Conservation (phyloP, 768 basidiomycete genomes). For the Tricholoma sp. region DNA sequence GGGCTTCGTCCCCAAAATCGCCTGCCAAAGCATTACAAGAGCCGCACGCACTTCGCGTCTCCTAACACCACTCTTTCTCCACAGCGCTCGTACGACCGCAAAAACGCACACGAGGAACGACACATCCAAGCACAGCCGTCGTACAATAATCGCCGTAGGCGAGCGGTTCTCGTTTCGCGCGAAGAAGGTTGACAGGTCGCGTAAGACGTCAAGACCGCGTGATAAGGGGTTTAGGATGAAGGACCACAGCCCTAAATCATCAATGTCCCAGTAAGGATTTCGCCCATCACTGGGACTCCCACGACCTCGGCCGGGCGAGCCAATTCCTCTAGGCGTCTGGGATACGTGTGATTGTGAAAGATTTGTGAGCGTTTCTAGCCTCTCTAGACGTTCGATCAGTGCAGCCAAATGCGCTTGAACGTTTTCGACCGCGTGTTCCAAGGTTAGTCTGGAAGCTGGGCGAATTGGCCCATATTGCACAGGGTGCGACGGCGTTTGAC, state of each 20-base stretch:
- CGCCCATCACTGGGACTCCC: slow-evolving; percentile 35
- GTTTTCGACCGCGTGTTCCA: slow-evolving; percentile 76
- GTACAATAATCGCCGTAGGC: slow-evolving; percentile 61
- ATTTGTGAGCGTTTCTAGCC: slow-evolving; percentile 44
- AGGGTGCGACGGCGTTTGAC: slow-evolving; percentile 26
- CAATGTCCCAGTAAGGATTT: slow-evolving; percentile 57
- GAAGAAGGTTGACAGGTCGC: slow-evolving; percentile 53
- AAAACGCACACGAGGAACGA: slow-evolving; percentile 68
- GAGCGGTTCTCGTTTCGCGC: slow-evolving; percentile 54
- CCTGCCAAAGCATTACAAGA: slow-evolving; percentile 63
- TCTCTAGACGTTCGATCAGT: slow-evolving; percentile 77
- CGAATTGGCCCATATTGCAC: slow-evolving; percentile 32
- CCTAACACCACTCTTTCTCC: slow-evolving; percentile 67
- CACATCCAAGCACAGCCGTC: slow-evolving; percentile 73
- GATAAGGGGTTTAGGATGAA: slow-evolving; percentile 60
- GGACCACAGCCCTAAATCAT: slow-evolving; percentile 84
- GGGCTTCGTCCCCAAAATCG: slow-evolving; percentile 53
- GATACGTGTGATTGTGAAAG: slow-evolving; percentile 36
- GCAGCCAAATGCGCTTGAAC: slow-evolving; percentile 81
- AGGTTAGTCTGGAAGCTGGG: slow-evolving; percentile 43
- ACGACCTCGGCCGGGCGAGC: slow-evolving; percentile 39
- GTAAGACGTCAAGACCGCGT: slow-evolving; percentile 43
- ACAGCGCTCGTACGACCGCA: slow-evolving; percentile 49
- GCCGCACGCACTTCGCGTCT: slow-evolving; percentile 65
- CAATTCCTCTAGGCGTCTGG: slow-evolving; percentile 31